These are phyloP conservation scores for Yamadazyma trypodendri DNA, from an alignment of 1,139 yeast species.

Conservation along the genomic window DNA sequence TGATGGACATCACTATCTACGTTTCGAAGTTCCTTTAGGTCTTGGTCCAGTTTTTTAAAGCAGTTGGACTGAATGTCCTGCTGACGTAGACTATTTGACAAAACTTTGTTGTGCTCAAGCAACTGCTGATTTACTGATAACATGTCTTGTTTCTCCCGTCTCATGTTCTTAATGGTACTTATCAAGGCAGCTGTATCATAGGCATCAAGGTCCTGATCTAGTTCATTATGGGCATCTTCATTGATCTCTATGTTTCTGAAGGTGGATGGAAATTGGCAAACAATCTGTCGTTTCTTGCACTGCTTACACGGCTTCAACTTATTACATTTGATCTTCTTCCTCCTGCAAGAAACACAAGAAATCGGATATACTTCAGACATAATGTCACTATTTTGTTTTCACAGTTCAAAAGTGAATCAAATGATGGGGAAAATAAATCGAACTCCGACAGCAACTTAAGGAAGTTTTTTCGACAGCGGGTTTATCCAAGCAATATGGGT, in stretches of 20 bases:
- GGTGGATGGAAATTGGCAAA: constrained; percentile 39
- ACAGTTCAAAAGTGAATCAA: background rate
- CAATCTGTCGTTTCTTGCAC: constrained; percentile 30
- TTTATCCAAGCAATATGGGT: too few species aligned
- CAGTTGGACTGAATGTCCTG: constrained; percentile 12
- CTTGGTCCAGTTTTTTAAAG: constrained; percentile 2
- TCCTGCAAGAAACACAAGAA: constrained; percentile 43
- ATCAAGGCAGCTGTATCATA: constrained; percentile 4
- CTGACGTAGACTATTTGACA: constrained; percentile 10
- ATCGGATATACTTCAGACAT: constrained; percentile 38
- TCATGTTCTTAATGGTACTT: constrained; percentile 14
- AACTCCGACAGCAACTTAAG: background rate
- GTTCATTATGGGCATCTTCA: constrained; percentile 5
- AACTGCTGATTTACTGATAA: constrained; percentile 21
- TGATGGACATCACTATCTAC: background rate
- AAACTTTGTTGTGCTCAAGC: constrained; percentile 13
- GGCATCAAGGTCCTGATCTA: background rate
- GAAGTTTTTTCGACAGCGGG: background rate
- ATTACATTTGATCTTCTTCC: constrained; percentile 42
- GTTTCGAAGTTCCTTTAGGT: constrained; percentile 1
- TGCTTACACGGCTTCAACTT: constrained; percentile 42
- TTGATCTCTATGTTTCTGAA: constrained; percentile 37
- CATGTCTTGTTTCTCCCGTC: constrained; percentile 21
- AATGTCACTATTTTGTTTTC: background rate
- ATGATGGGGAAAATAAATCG: too few species aligned